Evolutionary conservation across 768 basidiomycete species (phyloP), one percentile per base, ranked within the genome.

Genomic region (Lactarius sp.): DNA sequence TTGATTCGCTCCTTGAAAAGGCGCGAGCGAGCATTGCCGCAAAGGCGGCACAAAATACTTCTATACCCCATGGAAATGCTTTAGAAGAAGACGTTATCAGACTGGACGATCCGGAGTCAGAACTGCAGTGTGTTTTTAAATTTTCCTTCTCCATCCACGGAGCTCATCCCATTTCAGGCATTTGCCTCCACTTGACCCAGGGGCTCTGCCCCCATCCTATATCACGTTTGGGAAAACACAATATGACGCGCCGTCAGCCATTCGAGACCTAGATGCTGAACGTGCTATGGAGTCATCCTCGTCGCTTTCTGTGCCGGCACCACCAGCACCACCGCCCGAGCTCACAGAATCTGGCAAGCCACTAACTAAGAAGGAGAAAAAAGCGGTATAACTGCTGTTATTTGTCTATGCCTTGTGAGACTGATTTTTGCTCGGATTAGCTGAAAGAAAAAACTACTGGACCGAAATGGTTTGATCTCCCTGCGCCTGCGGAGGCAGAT

Each of bases 401-500:
- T 61, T 20, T 18, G n/a, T 16, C 7, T 37, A 59, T 47, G 55
- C 58, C 59, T 56, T n/a, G 4, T 20, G 16, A 34, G 39, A 10
- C 20, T 46, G 9, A 47, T 44, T 37, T 46, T 60, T 54, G 8
- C 47, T 14, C 61, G 52, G 16, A 59, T 50, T n/a, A 94, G 92
- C 71, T 87, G 51, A 86, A 82, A 71, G 81, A 80, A 34, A 80
- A 81, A 69, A 94, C 91, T 1, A 83, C 92, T 5, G 92, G 93
- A 0, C 80, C 85, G 51, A 81, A 82, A 60, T 96, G 93, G 92
- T 94, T 92, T 72, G 90, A 94, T 73, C 80, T 95, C 59, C 91
- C 93, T 20, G 87, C 89, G 18, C 92, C 93, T 22, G 74, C 83
- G 14, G 88, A 90, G 69, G 84, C 88, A 13, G 91, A 94, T 64